Percentiles rank a stretch among this genome's conserved stretches.
Evolutionary conservation across 805 yeast species (phyloP).

Genomic region (Kodamaea lidongshanica): DNA sequence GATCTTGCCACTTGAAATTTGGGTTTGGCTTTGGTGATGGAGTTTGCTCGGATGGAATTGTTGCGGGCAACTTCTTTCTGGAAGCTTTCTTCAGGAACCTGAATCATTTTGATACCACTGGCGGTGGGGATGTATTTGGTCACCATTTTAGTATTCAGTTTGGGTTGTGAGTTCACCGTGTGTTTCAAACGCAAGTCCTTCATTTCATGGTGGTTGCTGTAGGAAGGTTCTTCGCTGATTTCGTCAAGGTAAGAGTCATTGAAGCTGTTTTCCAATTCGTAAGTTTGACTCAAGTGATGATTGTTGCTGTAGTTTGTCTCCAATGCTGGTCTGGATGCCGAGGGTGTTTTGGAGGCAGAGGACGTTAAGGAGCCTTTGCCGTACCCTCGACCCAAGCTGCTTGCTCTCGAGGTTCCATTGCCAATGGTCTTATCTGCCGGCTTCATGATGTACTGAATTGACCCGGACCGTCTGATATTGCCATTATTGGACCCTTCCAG

Average conservation of each 20-base stretch:
- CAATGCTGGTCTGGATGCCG: conserved; percentile 6
- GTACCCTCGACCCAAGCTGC: conserved; percentile 5
- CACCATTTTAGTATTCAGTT: conserved; percentile 43
- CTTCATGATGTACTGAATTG: conserved; percentile 13
- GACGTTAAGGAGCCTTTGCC: conserved; percentile 2
- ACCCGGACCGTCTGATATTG: conserved; percentile 8
- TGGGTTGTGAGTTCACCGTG: conserved; percentile 3
- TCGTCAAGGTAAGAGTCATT: conserved; percentile 28
- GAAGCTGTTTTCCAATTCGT: conserved; percentile 26
- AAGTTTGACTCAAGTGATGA: conserved; percentile 4
- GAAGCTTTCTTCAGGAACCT: conserved; percentile 51
- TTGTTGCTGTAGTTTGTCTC: conserved; percentile 4
- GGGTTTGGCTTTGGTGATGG: conserved; percentile 6
- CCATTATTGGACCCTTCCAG: too few relatives aligned
- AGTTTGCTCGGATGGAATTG: conserved; percentile 33
- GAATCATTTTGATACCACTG: conserved; percentile 61
- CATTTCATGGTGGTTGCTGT: conserved; percentile 27
- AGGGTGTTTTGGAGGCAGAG: conserved; percentile 4
- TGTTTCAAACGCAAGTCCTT: conserved; percentile 30
- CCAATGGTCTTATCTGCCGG: conserved; percentile 1
- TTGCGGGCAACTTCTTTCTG: conserved; percentile 34
- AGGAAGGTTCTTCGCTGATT: conserved; percentile 21
- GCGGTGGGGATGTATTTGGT: conserved; percentile 72
- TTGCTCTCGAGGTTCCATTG: conserved; percentile 1
- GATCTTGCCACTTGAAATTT: conserved; percentile 6